Evolutionary conservation across 305 asterid species (phyloP).

Genomic region (Fraxinus platypoda): DNA sequence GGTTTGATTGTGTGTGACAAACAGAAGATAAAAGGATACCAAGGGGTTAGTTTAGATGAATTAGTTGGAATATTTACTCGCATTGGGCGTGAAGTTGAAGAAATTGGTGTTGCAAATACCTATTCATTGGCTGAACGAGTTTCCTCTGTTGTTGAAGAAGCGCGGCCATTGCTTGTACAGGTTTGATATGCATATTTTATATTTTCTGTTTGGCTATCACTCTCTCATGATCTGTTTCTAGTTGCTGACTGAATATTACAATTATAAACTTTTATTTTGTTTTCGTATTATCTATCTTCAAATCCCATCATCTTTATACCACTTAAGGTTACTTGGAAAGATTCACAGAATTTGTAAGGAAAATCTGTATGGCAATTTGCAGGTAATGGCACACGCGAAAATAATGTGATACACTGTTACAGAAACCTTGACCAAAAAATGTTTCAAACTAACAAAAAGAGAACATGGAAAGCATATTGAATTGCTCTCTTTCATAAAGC

Average conservation of each 20-base stretch:
- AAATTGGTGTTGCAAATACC: conserved; percentile 71
- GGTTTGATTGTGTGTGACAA: conserved; percentile 88
- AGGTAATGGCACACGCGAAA: not conserved
- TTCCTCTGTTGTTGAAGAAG: conserved; percentile 74
- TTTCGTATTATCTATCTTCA: not conserved
- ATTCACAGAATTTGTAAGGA: not conserved
- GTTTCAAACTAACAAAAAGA: not conserved
- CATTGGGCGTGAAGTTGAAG: conserved; percentile 89
- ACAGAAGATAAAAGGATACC: conserved; percentile 76
- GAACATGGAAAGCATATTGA: not conserved
- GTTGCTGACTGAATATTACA: not conserved
- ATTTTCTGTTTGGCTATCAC: conserved; percentile 7
- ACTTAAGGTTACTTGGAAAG: not conserved
- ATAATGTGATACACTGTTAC: not conserved
- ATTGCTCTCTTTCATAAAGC: not conserved
- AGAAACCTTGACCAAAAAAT: not conserved
- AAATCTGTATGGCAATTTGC: not conserved
- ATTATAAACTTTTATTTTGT: not conserved
- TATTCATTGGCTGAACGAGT: conserved; percentile 71
- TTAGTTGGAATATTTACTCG: conserved; percentile 96
- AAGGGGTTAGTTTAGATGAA: conserved; percentile 95
- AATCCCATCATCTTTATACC: not conserved
- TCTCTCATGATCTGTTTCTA: conserved; percentile 19
- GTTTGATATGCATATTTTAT: conserved; percentile 46
- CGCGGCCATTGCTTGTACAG: conserved; percentile 84